Evolutionary conservation across 257 asterid species (phyloP).

Genomic region (Thymus quinquecostatus): DNA sequence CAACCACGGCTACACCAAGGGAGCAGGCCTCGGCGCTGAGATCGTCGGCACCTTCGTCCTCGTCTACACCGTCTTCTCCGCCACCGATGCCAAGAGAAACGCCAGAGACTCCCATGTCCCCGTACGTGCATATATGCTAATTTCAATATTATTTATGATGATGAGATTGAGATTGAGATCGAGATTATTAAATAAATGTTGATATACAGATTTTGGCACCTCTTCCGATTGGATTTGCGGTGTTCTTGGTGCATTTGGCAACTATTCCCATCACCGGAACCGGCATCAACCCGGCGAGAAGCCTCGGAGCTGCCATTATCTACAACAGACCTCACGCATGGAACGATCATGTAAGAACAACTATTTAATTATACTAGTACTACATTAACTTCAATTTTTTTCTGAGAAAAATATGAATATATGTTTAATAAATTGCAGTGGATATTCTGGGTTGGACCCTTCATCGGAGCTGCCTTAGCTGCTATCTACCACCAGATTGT

Average conservation of each 20-base stretch:
- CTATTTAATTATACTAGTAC: too few relatives aligned
- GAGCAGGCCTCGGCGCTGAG: conserved; percentile 30
- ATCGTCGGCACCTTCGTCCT: too few relatives aligned
- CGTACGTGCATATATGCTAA: conserved; percentile 5
- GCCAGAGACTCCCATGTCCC: conserved; percentile 84
- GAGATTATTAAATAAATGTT: too few relatives aligned
- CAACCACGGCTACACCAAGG: conserved; percentile 66
- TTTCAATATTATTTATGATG: too few relatives aligned
- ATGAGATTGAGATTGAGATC: too few relatives aligned
- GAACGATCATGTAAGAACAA: conserved; percentile 59
- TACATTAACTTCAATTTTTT: too few relatives aligned
- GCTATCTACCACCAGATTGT: conserved; percentile 61
- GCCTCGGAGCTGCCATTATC: conserved; percentile 77
- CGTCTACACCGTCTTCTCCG: conserved; percentile 41
- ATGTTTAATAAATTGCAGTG: conserved; percentile 42
- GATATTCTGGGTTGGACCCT: conserved; percentile 73
- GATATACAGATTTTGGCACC: conserved; percentile 76
- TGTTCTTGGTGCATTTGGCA: too few relatives aligned
- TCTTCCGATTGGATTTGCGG: conserved; percentile 61
- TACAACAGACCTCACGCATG: conserved; percentile 57
- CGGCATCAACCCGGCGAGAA: conserved; percentile 78
- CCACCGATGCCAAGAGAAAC: conserved; percentile 78
- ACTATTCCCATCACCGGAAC: too few relatives aligned
- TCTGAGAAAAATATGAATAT: too few relatives aligned
- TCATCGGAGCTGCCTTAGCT: conserved; percentile 68